Base-by-base conservation (phyloP, 768 basidiomycete genomes). In the Leccinum subgranulosum region DNA sequence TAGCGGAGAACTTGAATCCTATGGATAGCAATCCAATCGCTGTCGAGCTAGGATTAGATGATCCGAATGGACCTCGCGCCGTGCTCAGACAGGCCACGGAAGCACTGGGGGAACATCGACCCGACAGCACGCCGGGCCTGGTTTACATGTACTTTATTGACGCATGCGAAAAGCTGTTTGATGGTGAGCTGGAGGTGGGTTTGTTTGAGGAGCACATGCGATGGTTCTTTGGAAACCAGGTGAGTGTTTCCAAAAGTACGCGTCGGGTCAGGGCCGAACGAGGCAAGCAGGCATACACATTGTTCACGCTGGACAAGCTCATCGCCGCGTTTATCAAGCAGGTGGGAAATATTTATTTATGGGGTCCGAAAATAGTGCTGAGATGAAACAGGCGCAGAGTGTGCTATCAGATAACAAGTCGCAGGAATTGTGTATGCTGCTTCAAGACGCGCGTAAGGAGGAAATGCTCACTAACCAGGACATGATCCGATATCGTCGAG, bases 181-280 rank as follows among this genome's bases (percentile, higher is more conserved):
- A 94, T 65, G 88, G 84, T 60, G 95, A 98, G 68, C 79, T 98
- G 58, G 97, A 98, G 71, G 90, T 88, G 68, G 75, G 81, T n/a
- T 84, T 86, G 21, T 98, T 94, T 66, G 96, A 98, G 72, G 97
- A 98, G 70, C 92, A 93, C 67, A 85, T 98, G 85, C 78, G 97
- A 61, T 92, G 92, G 84, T 90, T 95, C 75, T 94, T 93, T 76
- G 90, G 92, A 31, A 92, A 85, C 59, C 88, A 87, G 82, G 89
- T 89, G 72, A 60, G 79, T 53, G 49, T 43, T 15, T 5, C n/a
- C 15, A 36, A 43, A 39, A 28, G 10, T 19, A 31, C 29, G 45
- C 11, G 45, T 19, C 5, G 10, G 28, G 55, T 29, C 17, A 14
- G 2, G 19, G 50, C 59, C 62, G 31, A 70, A 60, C 49, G 31